Conservation (phyloP, 1,139 yeast genomes). For the Magnusiomyces suaveolens region DNA sequence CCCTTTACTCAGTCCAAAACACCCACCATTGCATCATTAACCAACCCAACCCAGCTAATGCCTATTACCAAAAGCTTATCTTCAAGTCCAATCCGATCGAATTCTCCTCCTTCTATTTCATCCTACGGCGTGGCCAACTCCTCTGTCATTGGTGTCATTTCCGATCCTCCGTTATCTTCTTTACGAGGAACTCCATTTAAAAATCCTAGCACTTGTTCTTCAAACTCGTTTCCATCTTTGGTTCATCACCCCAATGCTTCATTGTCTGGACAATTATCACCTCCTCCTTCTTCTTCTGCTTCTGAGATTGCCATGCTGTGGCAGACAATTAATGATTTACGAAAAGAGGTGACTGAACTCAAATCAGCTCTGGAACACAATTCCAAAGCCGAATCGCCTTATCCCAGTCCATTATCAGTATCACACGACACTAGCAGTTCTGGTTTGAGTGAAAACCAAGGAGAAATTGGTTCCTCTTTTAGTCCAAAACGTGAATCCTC, state of each 20-base stretch:
- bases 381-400: not conserved
- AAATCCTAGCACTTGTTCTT: not conserved
- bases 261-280: not conserved
- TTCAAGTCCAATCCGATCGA: not conserved
- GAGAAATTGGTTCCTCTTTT: not conserved
- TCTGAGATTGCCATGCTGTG: not conserved
- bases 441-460: not conserved
- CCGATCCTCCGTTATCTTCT: slow-evolving; percentile 1
- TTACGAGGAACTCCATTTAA: not conserved
- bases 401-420: not conserved
- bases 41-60: not conserved
- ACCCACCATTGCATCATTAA: not conserved
- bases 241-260: no score
- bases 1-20: not conserved
- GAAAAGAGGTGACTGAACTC: not conserved
- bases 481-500: not conserved
- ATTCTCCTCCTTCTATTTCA: not conserved
- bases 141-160: not conserved
- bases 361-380: not conserved
- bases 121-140: not conserved
- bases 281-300: not conserved
- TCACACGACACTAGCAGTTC: not conserved
- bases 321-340: not conserved
- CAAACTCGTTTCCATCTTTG: no score
- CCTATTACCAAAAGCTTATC: not conserved